Base-by-base conservation (phyloP, 768 basidiomycete species). In the Suillus paluster region DNA sequence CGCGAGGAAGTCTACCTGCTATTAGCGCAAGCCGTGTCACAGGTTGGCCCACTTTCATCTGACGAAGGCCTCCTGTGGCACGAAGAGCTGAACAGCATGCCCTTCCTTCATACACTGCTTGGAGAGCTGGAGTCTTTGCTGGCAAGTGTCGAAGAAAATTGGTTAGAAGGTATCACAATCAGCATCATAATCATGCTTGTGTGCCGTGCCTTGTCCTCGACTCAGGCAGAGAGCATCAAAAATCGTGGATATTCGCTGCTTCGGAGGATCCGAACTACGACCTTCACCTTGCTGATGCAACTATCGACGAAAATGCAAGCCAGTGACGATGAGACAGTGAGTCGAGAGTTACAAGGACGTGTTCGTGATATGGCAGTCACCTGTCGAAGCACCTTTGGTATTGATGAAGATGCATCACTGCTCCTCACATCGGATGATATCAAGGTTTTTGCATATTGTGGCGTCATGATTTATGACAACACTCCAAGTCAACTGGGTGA, bases 1-100 rank as follows among this genome's bases (percentile, higher is more conserved):
- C 60, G 66, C 11, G 70, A 73, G 1, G 80, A 78, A 27, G 79
- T 86, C 1, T 75, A 83, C 61, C 57, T 73, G 0, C 70, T 86
- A 1, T 36, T 86, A 2, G 71, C 67, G 17, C 85, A 86, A 57
- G 74, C 83, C 21, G 75, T 72, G 1, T 79, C 75, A 61, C 82
- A 86, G 64, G 70, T 79, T 7, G 83, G 83, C 34, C 72, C 70
- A 0, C n/a, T 69, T 10, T 64, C 54, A 1, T 41, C 59, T 2
- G 57, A 27, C 14, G 66, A 65, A 6, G 58, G 46, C n/a, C 63
- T 72, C 56, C 68, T 63, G 25, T 84, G 81, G 79, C 85, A 86
- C 63, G 38, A 59, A 1, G 79, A 83, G 21, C 67, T 82, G 6
- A 50, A 54, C 4, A 23, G 68, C 19, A 34, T 66, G 6, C 48